phyloP scores from a whole-genome alignment of 108 stramenopile genomes.

The Schizochytrium sp. region DNA sequence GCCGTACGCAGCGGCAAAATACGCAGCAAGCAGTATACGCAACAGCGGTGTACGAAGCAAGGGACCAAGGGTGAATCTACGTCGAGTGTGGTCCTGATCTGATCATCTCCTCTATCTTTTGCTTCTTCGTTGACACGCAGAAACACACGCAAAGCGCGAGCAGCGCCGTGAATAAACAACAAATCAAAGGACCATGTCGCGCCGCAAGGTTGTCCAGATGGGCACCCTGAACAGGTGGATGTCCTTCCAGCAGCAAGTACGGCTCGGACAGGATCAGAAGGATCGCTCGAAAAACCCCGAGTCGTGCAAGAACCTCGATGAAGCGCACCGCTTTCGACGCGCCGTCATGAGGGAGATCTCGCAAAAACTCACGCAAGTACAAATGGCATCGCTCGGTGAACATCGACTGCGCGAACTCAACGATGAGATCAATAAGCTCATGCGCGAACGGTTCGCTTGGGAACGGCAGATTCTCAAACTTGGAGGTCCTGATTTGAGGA shows the following conservation, averaged over 20 bases:
- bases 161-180: no score
- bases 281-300: neutral
- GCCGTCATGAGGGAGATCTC: constrained; percentile 53
- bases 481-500: constrained; percentile 65
- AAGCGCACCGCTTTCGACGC: neutral
- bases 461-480: constrained; percentile 75
- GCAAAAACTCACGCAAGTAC: constrained; percentile 70
- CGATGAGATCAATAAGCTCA: constrained; percentile 87
- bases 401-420: constrained; percentile 91
- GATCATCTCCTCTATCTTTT: no score
- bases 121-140: no score
- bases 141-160: no score
- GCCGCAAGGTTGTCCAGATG: neutral
- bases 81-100: no score
- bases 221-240: constrained; percentile 25
- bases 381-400: constrained; percentile 84
- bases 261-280: neutral
- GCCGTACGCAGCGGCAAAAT: no score
- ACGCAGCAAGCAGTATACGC: no score
- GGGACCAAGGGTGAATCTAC: no score
- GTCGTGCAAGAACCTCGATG: neutral
- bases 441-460: constrained; percentile 88
- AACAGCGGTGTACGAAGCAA: no score
- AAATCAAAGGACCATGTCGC: neutral
- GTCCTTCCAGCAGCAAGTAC: constrained; percentile 24